A percentile compares a stretch with the other conserved stretches of the same genome.
These are phyloP conservation scores for Neurospora tetrasperma DNA, from an alignment of 495 filamentous ascomycete genomes.

Conservation along the genomic window DNA sequence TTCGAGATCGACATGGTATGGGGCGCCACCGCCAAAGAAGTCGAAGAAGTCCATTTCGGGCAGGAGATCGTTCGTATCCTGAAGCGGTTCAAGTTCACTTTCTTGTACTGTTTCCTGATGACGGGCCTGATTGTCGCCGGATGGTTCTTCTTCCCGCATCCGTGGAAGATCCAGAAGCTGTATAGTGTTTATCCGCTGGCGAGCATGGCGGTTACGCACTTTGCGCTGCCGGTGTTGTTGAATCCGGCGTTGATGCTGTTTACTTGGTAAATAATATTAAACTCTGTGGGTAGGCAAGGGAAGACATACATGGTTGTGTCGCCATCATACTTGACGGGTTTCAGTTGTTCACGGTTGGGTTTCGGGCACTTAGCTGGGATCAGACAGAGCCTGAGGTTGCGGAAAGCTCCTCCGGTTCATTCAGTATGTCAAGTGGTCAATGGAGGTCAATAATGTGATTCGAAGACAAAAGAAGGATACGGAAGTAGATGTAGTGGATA, in stretches of 20 bases:
- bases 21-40: slow-evolving; percentile 55
- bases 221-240: slow-evolving; percentile 48
- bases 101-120: slow-evolving; percentile 40
- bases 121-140: slow-evolving; percentile 39
- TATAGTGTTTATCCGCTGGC: slow-evolving; percentile 49
- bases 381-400: no score
- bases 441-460: background rate
- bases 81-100: slow-evolving; percentile 49
- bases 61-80: slow-evolving; percentile 48
- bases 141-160: slow-evolving; percentile 32
- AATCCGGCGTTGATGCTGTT: slow-evolving; percentile 61
- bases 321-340: background rate
- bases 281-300: background rate
- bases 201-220: slow-evolving; percentile 43
- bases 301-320: background rate
- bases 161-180: slow-evolving; percentile 48
- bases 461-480: background rate
- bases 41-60: slow-evolving; percentile 49
- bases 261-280: slow-evolving; percentile 48
- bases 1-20: slow-evolving; percentile 53
- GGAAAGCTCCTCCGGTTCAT: background rate
- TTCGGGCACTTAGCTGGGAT: background rate
- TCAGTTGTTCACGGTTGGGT: background rate
- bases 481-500: background rate
- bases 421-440: background rate